phyloP scores from a whole-genome alignment of 1,139 yeast species.

The Saccharomycopsis crataegensis region DNA sequence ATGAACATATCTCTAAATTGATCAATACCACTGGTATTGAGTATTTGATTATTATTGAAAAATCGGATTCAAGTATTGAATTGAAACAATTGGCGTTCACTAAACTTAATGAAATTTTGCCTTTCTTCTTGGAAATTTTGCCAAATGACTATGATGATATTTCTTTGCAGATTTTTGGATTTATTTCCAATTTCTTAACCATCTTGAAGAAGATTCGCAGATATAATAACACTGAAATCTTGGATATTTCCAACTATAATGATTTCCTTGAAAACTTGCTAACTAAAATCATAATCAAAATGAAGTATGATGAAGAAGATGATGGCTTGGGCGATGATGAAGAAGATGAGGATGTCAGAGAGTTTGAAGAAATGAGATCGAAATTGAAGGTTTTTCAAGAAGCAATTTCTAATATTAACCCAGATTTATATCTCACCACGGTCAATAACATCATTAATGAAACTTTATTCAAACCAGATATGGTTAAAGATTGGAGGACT shows the following conservation, averaged over 20 bases:
- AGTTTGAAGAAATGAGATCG: constrained; percentile 69
- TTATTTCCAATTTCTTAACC: constrained; percentile 65
- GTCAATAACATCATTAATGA: constrained; percentile 60
- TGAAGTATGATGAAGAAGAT: constrained; percentile 70
- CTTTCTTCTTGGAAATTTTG: constrained; percentile 63
- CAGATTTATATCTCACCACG: constrained; percentile 64
- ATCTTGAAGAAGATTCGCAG: constrained; percentile 49
- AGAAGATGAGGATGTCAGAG: constrained; percentile 59
- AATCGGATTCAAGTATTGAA: constrained; percentile 30
- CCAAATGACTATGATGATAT: constrained; percentile 85
- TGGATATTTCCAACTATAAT: constrained; percentile 32
- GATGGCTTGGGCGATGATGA: constrained; percentile 51
- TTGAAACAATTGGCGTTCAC: constrained; percentile 37
- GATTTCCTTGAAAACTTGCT: constrained; percentile 56
- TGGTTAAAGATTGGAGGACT: constrained; percentile 57
- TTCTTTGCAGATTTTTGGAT: constrained; percentile 73
- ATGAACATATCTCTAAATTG: constrained; percentile 48
- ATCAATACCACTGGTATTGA: constrained; percentile 73
- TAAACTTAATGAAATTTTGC: constrained; percentile 59
- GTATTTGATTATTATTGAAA: constrained; percentile 57
- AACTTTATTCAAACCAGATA: constrained; percentile 35
- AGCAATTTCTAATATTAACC: constrained; percentile 68
- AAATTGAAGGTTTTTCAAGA: constrained; percentile 78
- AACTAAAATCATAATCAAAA: constrained; percentile 63
- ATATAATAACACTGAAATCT: constrained; percentile 26